Evolutionary conservation across 805 yeast species (phyloP).

Genomic region (Sungouiella blattae): DNA sequence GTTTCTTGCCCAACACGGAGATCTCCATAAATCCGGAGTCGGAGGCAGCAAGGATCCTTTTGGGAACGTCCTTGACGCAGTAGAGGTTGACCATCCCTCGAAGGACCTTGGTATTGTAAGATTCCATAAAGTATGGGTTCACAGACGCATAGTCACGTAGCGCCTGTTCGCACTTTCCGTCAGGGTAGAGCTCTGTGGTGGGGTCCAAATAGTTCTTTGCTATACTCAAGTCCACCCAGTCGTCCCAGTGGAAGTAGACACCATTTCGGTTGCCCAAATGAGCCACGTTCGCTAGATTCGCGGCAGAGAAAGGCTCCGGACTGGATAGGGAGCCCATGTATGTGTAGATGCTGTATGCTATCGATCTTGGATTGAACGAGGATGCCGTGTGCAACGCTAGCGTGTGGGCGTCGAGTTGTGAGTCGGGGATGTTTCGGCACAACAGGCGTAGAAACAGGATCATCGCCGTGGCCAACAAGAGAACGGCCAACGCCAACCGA

Average conservation of each 20-base stretch:
- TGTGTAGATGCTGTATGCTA: conserved; percentile 7
- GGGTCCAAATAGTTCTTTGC: conserved; percentile 18
- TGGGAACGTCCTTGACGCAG: conserved; percentile 29
- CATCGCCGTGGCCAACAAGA: conserved; percentile 5
- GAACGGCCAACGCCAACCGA: conserved; percentile 7
- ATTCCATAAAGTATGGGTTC: conserved; percentile 33
- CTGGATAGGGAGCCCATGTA: conserved; percentile 4
- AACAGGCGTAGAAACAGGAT: conserved; percentile 9
- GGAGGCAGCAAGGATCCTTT: conserved; percentile 21
- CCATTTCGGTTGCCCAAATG: conserved; percentile 15
- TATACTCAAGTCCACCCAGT: conserved; percentile 32
- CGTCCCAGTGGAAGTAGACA: conserved; percentile 40
- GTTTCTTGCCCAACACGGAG: conserved; percentile 25
- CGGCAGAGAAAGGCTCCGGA: not conserved
- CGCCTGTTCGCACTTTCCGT: conserved; percentile 23
- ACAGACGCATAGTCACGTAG: conserved; percentile 22
- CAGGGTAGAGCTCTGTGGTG: conserved; percentile 13
- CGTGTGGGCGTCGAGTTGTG: conserved; percentile 19
- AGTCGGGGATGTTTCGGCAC: conserved; percentile 19
- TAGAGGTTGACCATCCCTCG: conserved; percentile 34
- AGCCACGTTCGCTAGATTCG: not conserved
- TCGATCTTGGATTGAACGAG: conserved; percentile 24
- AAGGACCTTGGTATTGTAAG: conserved; percentile 27
- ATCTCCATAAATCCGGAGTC: conserved; percentile 24
- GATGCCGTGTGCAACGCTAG: conserved; percentile 21